phyloP scores from a whole-genome alignment of 2,329 filamentous ascomycete species.

The Podosphaera aphanis region DNA sequence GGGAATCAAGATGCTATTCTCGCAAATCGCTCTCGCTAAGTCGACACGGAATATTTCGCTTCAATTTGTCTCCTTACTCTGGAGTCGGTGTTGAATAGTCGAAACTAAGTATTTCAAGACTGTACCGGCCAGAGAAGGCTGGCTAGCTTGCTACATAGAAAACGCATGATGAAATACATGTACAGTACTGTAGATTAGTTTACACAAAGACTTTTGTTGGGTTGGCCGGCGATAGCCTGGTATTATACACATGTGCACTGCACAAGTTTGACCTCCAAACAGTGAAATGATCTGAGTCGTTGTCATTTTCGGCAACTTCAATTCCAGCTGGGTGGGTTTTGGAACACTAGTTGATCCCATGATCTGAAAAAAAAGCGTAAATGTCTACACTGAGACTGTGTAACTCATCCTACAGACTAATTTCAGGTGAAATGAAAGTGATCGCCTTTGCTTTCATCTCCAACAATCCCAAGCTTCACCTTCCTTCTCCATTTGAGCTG shows the following conservation, averaged over 20 bases:
- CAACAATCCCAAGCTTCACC: slow-evolving; percentile 26
- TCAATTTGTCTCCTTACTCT: too few species aligned
- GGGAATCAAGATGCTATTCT: too few species aligned
- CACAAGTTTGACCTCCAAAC: background rate
- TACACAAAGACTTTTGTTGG: background rate
- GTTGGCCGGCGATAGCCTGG: background rate
- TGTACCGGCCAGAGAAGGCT: too few species aligned
- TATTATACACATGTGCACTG: background rate
- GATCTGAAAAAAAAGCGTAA: background rate
- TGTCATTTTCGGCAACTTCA: background rate
- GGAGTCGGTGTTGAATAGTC: too few species aligned
- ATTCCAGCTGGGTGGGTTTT: background rate
- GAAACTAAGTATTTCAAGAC: too few species aligned
- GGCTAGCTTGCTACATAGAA: too few species aligned
- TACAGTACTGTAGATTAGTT: background rate
- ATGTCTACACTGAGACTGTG: background rate
- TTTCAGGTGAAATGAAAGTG: slow-evolving; percentile 33
- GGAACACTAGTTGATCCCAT: background rate
- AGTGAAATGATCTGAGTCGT: background rate
- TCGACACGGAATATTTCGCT: too few species aligned
- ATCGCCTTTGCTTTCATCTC: slow-evolving; percentile 37
- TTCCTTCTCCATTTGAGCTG: slow-evolving; percentile 22
- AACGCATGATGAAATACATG: too few species aligned
- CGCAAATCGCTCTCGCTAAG: too few species aligned
- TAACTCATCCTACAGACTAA: background rate